These are phyloP conservation scores for Leptoxyphium fumago DNA, from an alignment of 2,329 filamentous ascomycete species.

Conservation along the genomic window DNA sequence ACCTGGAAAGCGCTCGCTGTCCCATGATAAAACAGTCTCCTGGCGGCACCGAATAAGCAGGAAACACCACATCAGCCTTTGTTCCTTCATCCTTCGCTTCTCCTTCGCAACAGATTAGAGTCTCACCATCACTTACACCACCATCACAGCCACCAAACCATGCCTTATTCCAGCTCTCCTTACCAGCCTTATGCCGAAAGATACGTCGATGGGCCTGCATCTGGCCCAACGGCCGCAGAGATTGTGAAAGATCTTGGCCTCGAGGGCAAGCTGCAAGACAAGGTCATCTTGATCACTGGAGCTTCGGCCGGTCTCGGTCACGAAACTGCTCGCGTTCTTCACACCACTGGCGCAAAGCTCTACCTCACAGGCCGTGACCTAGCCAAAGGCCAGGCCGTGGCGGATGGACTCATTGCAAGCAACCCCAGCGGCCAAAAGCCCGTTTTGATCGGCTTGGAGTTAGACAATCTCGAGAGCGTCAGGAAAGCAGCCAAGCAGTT, in stretches of 20 bases:
- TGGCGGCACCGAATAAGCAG: not conserved
- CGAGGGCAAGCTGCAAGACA: conserved; percentile 18
- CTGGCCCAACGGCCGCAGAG: conserved; percentile 8
- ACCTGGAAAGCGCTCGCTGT: not conserved
- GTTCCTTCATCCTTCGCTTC: not conserved
- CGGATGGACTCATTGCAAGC: conserved; percentile 13
- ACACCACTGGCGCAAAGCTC: conserved; percentile 28
- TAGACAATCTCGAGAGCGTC: conserved; percentile 20
- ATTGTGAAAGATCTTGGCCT: conserved; percentile 11
- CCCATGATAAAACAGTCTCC: not conserved
- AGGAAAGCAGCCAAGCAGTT: conserved; percentile 16
- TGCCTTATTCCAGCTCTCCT: not conserved
- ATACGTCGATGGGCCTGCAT: conserved; percentile 2
- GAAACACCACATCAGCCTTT: not conserved
- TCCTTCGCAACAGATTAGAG: not conserved
- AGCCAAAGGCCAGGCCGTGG: conserved; percentile 22
- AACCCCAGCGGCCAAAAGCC: conserved; percentile 16
- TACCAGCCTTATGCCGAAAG: conserved; percentile 2
- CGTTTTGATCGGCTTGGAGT: conserved; percentile 20
- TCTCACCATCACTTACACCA: not conserved
- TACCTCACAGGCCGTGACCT: conserved; percentile 29
- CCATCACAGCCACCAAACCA: not conserved
- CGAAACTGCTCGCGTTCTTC: conserved; percentile 29
- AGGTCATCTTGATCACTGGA: conserved; percentile 28
- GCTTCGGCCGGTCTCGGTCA: conserved; percentile 28